phyloP scores from a whole-genome alignment of 2,329 filamentous ascomycete genomes.

The Aureobasidium namibiae region DNA sequence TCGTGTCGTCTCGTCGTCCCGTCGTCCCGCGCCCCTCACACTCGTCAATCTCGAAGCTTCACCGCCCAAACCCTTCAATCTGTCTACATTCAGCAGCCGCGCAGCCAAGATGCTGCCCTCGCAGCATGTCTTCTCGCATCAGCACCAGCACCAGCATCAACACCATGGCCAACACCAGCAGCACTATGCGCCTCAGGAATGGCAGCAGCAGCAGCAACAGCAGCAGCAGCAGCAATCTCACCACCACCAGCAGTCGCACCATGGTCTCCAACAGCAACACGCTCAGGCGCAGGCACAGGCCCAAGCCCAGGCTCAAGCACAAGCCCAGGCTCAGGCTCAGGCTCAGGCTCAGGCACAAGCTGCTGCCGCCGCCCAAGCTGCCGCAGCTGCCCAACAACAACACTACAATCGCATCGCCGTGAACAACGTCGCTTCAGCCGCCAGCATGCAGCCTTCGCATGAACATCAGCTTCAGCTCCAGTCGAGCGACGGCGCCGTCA shows the following conservation, averaged over 20 bases:
- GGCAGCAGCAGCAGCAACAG: slow-evolving; percentile 42
- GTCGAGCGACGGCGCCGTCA: slow-evolving; percentile 20
- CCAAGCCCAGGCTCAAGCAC: slow-evolving; percentile 31
- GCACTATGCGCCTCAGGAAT: slow-evolving; percentile 43
- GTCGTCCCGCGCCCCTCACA: neutral
- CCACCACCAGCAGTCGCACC: slow-evolving; percentile 36
- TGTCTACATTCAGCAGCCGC: slow-evolving; percentile 5
- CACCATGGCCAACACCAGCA: slow-evolving; percentile 33
- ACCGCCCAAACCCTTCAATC: neutral
- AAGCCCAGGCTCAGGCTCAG: slow-evolving; percentile 25
- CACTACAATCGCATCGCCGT: slow-evolving; percentile 31
- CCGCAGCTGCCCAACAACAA: slow-evolving; percentile 34
- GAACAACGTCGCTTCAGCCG: slow-evolving; percentile 18
- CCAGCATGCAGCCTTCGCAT: slow-evolving; percentile 4
- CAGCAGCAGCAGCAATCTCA: slow-evolving; percentile 40
- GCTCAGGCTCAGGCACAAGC: slow-evolving; percentile 27
- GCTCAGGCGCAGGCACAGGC: slow-evolving; percentile 32
- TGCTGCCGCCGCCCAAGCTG: slow-evolving; percentile 44
- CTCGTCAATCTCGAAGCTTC: neutral
- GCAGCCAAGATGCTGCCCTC: slow-evolving; percentile 16
- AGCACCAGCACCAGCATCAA: slow-evolving; percentile 44
- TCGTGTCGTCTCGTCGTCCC: no score
- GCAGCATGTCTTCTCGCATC: slow-evolving; percentile 55
- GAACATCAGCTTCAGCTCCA: slow-evolving; percentile 10
- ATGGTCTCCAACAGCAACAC: slow-evolving; percentile 52